Base-by-base conservation (phyloP, 1,284 basidiomycete genomes). In the Lentinus polychrous region DNA sequence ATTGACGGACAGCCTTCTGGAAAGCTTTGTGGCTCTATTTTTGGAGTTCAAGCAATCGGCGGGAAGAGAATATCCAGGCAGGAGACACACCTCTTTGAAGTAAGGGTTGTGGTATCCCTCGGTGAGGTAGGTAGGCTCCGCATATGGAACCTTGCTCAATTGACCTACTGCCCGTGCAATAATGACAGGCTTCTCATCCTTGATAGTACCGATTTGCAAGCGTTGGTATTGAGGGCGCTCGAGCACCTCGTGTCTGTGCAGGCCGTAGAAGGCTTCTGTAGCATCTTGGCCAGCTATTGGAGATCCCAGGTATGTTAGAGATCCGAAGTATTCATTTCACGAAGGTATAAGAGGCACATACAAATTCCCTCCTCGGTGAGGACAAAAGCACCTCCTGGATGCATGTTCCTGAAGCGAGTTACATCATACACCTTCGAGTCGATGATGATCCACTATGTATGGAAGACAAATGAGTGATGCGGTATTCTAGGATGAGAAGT, bases 401-500 rank as follows among this genome's bases (percentile, higher is more conserved):
- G 92, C 57, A 93, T 72, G 42, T 70, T 73, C 49, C 76, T 79
- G 65, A 94, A 94, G 57, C 80, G 83, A 49, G 81, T 79, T 23
- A 93, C 70, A 65, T 91, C 83, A 63, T 85, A 93, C 24, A 94
- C 89, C 60, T 84, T 86, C 36, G 81, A 75, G 62, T 94, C 90
- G 55, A 94, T 75, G 52, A 92, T 78, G 53, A 92, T 71, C 88
- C 90, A 94, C 83, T 86, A 40, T 23, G 54, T 2, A 33, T 34
- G 43, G 8, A 5, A 32, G 23, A 40, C 5, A 54, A 38, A 24
- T 11, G 36, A 46, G n/a, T n/a, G 68, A 39, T 8, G 45, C 46
- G 18, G 15, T 34, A 12, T 3, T 18, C 33, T 22, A 14, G 15
- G 10, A 24, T 11, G 1, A 15, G 2, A 24, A 56, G 32, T 51